Conservation (phyloP, 441 rosid species). For the Arabidopsis hybrid region DNA sequence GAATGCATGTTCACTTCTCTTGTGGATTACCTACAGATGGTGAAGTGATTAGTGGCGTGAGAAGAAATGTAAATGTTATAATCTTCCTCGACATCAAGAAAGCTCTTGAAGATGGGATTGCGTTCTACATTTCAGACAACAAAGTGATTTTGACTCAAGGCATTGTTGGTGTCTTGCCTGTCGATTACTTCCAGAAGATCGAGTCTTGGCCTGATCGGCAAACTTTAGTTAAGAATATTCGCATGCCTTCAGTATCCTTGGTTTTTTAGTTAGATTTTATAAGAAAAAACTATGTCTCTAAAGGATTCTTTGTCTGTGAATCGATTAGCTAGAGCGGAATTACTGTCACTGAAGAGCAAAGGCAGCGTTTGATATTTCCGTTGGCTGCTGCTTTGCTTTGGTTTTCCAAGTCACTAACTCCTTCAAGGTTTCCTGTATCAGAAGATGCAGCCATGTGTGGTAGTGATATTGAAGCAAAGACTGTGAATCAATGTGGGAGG, state of each 20-base stretch:
- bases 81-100: constrained; percentile 78
- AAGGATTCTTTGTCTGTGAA: constrained; percentile 39
- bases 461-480: constrained; percentile 2
- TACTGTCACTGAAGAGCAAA: constrained; percentile 48
- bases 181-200: constrained; percentile 69
- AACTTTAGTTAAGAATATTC: not conserved
- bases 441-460: constrained; percentile 14
- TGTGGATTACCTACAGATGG: constrained; percentile 85
- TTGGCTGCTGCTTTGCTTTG: no score
- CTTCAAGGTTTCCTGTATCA: constrained; percentile 58
- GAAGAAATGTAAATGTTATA: constrained; percentile 70
- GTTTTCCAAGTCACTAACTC: constrained; percentile 62
- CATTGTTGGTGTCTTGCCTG: constrained; percentile 78
- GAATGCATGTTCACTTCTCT: constrained; percentile 89
- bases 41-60: constrained; percentile 88
- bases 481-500: not conserved
- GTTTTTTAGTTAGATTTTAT: no score
- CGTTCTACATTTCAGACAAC: constrained; percentile 85
- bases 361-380: constrained; percentile 17
- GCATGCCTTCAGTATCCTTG: no score
- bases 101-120: constrained; percentile 89
- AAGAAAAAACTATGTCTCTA: constrained; percentile 24
- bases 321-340: constrained; percentile 20
- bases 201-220: constrained; percentile 80
- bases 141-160: constrained; percentile 88